Conservation (phyloP, 192 early-diverging fungal species). For the Coemansia sp. region DNA sequence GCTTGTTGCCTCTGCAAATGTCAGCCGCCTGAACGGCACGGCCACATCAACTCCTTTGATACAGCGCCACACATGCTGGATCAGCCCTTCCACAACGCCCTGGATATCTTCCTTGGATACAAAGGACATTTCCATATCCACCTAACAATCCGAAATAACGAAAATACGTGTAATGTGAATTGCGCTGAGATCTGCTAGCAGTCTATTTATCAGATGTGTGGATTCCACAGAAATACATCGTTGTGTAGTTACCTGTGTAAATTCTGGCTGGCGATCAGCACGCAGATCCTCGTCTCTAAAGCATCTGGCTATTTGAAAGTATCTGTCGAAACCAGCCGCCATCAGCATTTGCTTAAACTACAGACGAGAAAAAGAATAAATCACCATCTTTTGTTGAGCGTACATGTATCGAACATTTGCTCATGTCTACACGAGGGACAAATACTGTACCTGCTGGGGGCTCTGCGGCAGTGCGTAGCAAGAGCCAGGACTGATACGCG, state of each 20-base stretch:
- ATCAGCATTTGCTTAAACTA: slow-evolving; percentile 94
- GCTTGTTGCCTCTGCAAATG: slow-evolving; percentile 80
- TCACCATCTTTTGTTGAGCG: neutral
- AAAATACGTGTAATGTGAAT: neutral
- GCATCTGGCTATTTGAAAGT: slow-evolving; percentile 91
- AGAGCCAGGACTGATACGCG: slow-evolving; percentile 60
- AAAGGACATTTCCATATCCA: slow-evolving; percentile 92
- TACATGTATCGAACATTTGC: neutral
- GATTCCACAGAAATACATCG: neutral
- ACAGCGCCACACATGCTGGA: slow-evolving; percentile 64
- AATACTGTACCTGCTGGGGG: slow-evolving; percentile 72
- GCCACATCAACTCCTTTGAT: slow-evolving; percentile 57
- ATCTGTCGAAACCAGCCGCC: slow-evolving; percentile 84
- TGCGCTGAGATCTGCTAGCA: neutral
- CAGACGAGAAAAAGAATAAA: neutral
- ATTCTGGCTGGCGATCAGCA: slow-evolving; percentile 90
- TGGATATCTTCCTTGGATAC: slow-evolving; percentile 70
- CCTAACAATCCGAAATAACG: slow-evolving; percentile 38
- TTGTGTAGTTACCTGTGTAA: slow-evolving; percentile 71
- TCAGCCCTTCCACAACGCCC: slow-evolving; percentile 68
- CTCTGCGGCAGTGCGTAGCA: slow-evolving; percentile 91
- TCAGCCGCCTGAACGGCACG: slow-evolving; percentile 68
- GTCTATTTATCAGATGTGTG: neutral
- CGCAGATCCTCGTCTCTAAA: slow-evolving; percentile 89
- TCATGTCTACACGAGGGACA: no score